Evolutionary conservation across 2,329 filamentous ascomycete genomes (phyloP).

Genomic region (Sclerotinia spermophila): DNA sequence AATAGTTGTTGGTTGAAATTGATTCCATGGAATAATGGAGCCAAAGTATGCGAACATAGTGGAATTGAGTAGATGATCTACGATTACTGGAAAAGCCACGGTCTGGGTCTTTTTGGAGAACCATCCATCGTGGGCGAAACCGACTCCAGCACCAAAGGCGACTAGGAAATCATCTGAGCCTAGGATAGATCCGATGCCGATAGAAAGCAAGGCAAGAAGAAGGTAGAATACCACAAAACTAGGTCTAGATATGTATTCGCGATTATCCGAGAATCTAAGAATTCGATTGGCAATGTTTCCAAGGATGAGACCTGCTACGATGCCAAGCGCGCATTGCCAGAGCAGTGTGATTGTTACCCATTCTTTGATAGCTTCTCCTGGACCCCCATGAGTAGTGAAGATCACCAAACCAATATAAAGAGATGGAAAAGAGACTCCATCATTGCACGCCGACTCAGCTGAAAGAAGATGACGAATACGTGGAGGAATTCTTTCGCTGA

Average conservation of each 20-base stretch:
- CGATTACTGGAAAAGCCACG: constrained; percentile 46
- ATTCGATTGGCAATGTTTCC: constrained; percentile 46
- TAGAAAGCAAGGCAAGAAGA: constrained; percentile 49
- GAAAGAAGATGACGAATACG: constrained; percentile 49
- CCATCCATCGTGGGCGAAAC: constrained; percentile 53
- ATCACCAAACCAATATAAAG: constrained; percentile 49
- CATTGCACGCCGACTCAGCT: constrained; percentile 54
- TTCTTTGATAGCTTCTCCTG: constrained; percentile 44
- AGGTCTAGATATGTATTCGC: constrained; percentile 46
- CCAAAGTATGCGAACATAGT: constrained; percentile 56
- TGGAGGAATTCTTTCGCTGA: constrained; percentile 49
- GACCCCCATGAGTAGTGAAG: constrained; percentile 39
- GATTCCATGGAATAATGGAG: constrained; percentile 49
- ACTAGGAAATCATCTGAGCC: constrained; percentile 55
- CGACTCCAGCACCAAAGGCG: constrained; percentile 52
- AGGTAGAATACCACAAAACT: constrained; percentile 55
- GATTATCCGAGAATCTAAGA: constrained; percentile 45
- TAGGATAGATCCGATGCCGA: constrained; percentile 49
- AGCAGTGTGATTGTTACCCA: constrained; percentile 53
- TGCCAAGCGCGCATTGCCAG: constrained; percentile 51
- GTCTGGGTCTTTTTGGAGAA: constrained; percentile 46
- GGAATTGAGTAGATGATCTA: constrained; percentile 53
- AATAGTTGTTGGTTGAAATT: constrained; percentile 41
- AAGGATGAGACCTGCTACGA: constrained; percentile 45
- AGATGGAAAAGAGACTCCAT: constrained; percentile 54